phyloP scores from a whole-genome alignment of 2,329 filamentous ascomycete genomes.

The Fusarium sp. region DNA sequence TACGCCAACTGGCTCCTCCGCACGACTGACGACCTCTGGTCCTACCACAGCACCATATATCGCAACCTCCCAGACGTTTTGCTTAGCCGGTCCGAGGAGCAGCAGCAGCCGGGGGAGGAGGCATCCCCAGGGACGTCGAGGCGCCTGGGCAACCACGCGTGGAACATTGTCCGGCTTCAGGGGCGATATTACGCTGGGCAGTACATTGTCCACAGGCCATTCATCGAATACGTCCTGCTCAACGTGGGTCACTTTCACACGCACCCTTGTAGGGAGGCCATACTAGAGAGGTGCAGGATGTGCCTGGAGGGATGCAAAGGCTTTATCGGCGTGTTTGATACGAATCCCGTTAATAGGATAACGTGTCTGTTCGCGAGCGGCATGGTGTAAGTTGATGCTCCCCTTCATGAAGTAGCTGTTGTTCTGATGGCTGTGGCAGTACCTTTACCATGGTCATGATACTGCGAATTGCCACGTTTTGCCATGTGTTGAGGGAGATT shows the following conservation, averaged over 20 bases:
- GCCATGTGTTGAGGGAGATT: not conserved
- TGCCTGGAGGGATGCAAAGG: conserved; percentile 40
- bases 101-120: not conserved
- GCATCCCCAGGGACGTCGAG: not conserved
- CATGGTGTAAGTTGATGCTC: conserved; percentile 41
- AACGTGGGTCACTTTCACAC: conserved; percentile 38
- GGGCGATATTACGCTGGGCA: conserved; percentile 45
- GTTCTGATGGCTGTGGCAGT: not conserved
- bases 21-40: conserved; percentile 40
- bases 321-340: conserved; percentile 44
- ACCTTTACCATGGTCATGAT: conserved; percentile 37
- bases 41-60: conserved; percentile 43
- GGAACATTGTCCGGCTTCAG: conserved; percentile 44
- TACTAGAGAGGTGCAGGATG: conserved; percentile 34
- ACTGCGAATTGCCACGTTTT: conserved; percentile 41
- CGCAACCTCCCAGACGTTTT: conserved; percentile 42
- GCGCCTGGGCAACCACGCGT: conserved; percentile 39
- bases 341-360: conserved; percentile 38
- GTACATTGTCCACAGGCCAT: conserved; percentile 46
- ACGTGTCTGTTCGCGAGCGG: conserved; percentile 44
- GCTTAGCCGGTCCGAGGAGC: not conserved
- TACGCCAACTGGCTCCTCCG: conserved; percentile 43
- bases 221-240: conserved; percentile 43
- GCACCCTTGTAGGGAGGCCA: conserved; percentile 35
- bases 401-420: not conserved